Evolutionary conservation across 1,139 yeast species (phyloP).

Genomic region (Geotrichum reessii): DNA sequence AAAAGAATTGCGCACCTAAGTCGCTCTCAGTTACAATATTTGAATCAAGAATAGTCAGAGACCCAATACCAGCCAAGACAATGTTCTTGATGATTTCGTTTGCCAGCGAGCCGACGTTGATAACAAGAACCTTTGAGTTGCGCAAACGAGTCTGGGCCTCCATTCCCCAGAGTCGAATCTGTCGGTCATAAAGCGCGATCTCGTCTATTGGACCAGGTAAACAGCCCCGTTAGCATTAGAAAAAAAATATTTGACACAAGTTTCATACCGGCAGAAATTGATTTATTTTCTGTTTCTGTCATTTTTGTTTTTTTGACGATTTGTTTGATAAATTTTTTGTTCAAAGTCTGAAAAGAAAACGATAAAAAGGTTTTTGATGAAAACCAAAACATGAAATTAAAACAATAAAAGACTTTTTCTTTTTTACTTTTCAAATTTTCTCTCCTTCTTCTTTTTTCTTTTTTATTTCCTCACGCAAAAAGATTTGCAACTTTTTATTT

Average conservation of each 20-base stretch:
- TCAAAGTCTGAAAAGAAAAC: neutral
- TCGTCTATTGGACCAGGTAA: conserved; percentile 49
- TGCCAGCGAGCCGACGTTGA: conserved; percentile 68
- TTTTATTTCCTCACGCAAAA: neutral
- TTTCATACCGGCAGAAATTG: conserved; percentile 20
- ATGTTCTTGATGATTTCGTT: conserved; percentile 78
- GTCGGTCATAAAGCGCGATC: conserved; percentile 89
- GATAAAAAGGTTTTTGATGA: neutral
- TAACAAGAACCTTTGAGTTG: conserved; percentile 60
- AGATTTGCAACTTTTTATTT: neutral
- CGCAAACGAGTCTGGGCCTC: conserved; percentile 83
- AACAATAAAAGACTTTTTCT: neutral
- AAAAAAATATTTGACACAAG: neutral
- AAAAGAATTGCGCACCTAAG: conserved; percentile 71
- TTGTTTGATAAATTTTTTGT: neutral
- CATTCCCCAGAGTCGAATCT: conserved; percentile 93
- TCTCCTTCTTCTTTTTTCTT: neutral
- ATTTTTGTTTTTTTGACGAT: conserved; percentile 4
- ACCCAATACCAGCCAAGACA: conserved; percentile 83
- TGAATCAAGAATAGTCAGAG: conserved; percentile 63
- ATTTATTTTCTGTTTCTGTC: conserved; percentile 8
- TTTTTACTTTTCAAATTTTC: neutral
- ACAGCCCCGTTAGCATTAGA: neutral
- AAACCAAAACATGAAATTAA: neutral
- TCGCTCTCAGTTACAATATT: conserved; percentile 55